phyloP scores from a whole-genome alignment of 257 asterid genomes.

The Plectranthus barbatus region DNA sequence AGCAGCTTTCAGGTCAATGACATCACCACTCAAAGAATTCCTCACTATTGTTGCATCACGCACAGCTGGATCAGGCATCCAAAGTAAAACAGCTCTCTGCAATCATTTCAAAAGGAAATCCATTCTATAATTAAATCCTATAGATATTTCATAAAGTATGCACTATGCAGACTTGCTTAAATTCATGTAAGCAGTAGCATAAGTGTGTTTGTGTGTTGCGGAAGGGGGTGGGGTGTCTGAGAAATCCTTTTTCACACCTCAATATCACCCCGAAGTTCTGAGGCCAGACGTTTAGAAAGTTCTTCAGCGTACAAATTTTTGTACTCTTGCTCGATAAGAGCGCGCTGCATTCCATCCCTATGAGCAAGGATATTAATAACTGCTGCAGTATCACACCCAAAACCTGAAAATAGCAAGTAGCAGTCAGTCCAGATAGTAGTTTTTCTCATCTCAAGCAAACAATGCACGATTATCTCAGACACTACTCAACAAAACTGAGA shows the following conservation, averaged over 20 bases:
- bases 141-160: neutral
- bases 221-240: neutral
- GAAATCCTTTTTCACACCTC: constrained; percentile 37
- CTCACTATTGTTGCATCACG: constrained; percentile 72
- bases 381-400: constrained; percentile 84
- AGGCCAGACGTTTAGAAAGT: constrained; percentile 60
- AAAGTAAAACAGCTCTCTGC: constrained; percentile 69
- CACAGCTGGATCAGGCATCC: constrained; percentile 89
- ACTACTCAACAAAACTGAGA: neutral
- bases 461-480: neutral
- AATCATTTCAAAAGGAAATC: constrained; percentile 2
- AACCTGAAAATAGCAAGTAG: constrained; percentile 36
- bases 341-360: constrained; percentile 78
- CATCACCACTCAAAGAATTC: constrained; percentile 36
- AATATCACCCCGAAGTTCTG: constrained; percentile 74
- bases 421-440: neutral
- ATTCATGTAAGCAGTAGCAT: neutral
- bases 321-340: constrained; percentile 76
- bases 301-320: constrained; percentile 57
- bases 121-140: neutral
- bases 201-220: too few species aligned
- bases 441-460: neutral
- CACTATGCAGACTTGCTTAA: neutral
- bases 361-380: constrained; percentile 79
- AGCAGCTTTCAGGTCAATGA: constrained; percentile 50